Evolutionary conservation across 169 alveolate species (phyloP).

Genomic region (Plasmodium vinckei): DNA sequence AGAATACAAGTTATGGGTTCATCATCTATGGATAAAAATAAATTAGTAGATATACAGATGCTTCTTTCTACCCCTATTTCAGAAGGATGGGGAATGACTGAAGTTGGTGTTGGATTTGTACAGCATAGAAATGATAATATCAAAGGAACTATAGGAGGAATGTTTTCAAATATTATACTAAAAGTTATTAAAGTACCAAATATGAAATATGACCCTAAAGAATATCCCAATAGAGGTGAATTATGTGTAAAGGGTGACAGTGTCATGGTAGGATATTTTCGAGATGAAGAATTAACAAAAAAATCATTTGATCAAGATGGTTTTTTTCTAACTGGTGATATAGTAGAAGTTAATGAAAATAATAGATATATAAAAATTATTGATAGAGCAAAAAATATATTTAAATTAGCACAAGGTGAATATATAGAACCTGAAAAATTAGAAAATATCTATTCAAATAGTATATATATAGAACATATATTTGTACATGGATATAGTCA

Average conservation of each 20-base stretch:
- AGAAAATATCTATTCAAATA: constrained; percentile 87
- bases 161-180: constrained; percentile 77
- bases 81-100: constrained; percentile 89
- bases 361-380: constrained; percentile 91
- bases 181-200: constrained; percentile 80
- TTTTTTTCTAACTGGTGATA: constrained; percentile 95
- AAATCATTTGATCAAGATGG: constrained; percentile 93
- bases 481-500: constrained; percentile 83
- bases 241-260: constrained; percentile 89
- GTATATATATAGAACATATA: constrained; percentile 81
- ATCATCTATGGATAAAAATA: constrained; percentile 81
- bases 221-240: constrained; percentile 83
- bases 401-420: constrained; percentile 96
- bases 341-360: constrained; percentile 88
- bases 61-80: constrained; percentile 79
- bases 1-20: constrained; percentile 84
- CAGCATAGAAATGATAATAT: constrained; percentile 81
- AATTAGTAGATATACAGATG: constrained; percentile 80
- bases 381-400: constrained; percentile 95
- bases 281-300: constrained; percentile 88
- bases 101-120: constrained; percentile 80
- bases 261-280: constrained; percentile 90
- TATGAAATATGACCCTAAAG: constrained; percentile 83
- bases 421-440: constrained; percentile 96
- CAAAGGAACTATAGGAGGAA: constrained; percentile 87